Evolutionary conservation across 1,284 basidiomycete genomes (phyloP), one percentile per base, ranked within the genome.

Genomic region (Ustilago trichophora): DNA sequence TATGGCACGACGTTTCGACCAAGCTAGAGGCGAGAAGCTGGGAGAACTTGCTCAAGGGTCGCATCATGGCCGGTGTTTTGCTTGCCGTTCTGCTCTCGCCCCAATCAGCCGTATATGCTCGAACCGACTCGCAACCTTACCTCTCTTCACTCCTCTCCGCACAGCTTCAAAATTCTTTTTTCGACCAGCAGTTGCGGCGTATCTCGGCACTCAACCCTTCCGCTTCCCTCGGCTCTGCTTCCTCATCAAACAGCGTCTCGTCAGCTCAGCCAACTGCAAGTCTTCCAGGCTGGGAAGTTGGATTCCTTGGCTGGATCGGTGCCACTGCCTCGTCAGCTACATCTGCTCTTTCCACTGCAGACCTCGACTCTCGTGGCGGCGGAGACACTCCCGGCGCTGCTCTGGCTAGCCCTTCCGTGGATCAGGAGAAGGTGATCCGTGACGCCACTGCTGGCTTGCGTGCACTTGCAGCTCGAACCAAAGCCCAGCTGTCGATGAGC

Each of bases 221-320:
- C 1, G 62, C 57, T 13, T 56, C 63, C 6, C n/a, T n/a, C n/a
- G 27, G 13, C 3, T 41, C 29, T 8, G 43, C 57, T 3, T 26
- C 50, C 1, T 37, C 43, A 5, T 21, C 46, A 13, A 29, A 26
- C 1, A 13, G 18, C 35, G 26, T 22, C 26, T 42, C 45, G 8
- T 51, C 49, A 21, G 44, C 60, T 21, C 56, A 70, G 21, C 63
- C 71, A 25, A 73, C 67, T 1, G 59, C 57, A 12, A 42, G 44
- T 4, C 45, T 73, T 8, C 71, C 71, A 4, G 71, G 71, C 34
- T 73, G 71, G 71, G 48, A 64, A 27, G 59, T 71, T 0, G 71
- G 71, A 4, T 63, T 73, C 40, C 50, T 71, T 8, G 63, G 58
- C 29, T 66, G 62, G 56, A 55, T 65, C 36, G 66, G 66, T 10